Percentiles rank a stretch among this genome's conserved stretches.
phyloP scores from a whole-genome alignment of 345 rosid genomes.

The Rhodamnia argentea region DNA sequence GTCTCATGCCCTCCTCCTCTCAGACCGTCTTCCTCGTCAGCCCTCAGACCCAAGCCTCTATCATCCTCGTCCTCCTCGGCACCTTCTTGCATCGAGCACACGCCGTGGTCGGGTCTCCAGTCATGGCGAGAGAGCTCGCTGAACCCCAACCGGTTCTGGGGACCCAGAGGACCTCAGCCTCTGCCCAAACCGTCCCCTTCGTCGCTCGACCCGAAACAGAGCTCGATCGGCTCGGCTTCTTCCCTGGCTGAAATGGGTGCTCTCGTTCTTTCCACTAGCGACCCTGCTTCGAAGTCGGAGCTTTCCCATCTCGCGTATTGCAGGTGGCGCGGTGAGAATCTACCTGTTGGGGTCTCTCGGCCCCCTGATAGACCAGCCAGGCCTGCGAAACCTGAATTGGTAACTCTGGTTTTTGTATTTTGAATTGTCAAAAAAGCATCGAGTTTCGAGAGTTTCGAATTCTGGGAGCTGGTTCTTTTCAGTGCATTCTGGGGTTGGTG shows the following conservation, averaged over 20 bases:
- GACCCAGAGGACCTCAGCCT: constrained; percentile 56
- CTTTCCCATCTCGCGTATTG: constrained; percentile 79
- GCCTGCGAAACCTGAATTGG: constrained; percentile 61
- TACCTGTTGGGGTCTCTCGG: constrained; percentile 43
- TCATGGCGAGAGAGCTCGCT: constrained; percentile 59
- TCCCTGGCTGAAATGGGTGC: constrained; percentile 87
- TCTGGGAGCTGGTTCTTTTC: neutral
- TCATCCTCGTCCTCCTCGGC: constrained; percentile 13
- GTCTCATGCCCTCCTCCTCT: neutral
- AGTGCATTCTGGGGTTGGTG: neutral
- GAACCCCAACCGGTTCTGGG: constrained; percentile 70
- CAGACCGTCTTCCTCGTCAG: neutral
- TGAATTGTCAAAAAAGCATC: neutral
- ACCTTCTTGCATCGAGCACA: constrained; percentile 10
- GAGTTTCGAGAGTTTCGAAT: neutral
- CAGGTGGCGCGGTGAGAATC: constrained; percentile 44
- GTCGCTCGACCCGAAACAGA: neutral
- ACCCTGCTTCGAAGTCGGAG: constrained; percentile 56
- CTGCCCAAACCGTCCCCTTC: constrained; percentile 1
- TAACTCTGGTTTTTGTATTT: neutral
- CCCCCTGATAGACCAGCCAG: constrained; percentile 77
- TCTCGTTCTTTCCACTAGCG: constrained; percentile 61
- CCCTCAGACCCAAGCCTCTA: neutral
- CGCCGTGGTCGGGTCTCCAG: constrained; percentile 61
- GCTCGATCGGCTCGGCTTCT: constrained; percentile 32